Percentiles rank a stretch among this genome's conserved stretches.
Evolutionary conservation across 108 stramenopile genomes (phyloP).

Genomic region (Ochromonas danica): DNA sequence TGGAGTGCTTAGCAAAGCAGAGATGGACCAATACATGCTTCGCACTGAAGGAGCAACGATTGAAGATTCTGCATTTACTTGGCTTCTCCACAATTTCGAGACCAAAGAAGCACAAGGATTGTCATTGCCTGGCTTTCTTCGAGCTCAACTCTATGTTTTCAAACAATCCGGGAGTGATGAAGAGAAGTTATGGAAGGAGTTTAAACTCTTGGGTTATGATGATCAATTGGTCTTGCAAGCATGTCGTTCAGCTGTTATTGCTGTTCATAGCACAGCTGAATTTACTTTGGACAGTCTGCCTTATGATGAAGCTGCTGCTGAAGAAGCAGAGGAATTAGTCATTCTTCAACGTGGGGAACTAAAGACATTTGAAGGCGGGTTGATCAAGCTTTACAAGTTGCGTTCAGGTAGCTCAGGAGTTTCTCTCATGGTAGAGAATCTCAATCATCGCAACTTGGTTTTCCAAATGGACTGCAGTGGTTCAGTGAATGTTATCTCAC

Average conservation of each 20-base stretch:
- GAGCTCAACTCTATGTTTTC: conserved; percentile 10
- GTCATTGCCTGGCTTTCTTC: neutral
- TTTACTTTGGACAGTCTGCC: conserved; percentile 29
- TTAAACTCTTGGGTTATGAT: conserved; percentile 38
- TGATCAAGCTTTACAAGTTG: conserved; percentile 38
- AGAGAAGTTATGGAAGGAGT: conserved; percentile 5
- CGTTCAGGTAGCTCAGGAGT: conserved; percentile 34
- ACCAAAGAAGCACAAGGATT: neutral
- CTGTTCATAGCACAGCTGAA: conserved; percentile 28
- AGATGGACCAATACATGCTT: conserved; percentile 24
- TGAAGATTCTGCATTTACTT: neutral
- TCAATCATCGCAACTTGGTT: neutral
- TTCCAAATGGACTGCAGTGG: conserved; percentile 37
- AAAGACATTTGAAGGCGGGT: conserved; percentile 33
- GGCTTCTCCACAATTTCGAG: conserved; percentile 10
- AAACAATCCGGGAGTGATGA: neutral
- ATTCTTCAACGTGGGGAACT: conserved; percentile 28
- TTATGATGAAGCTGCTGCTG: conserved; percentile 1
- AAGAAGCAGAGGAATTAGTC: conserved; percentile 40
- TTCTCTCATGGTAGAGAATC: conserved; percentile 34
- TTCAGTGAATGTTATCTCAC: conserved; percentile 40
- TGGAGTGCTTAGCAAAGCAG: neutral
- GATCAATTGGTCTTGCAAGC: conserved; percentile 19
- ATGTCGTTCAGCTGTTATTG: conserved; percentile 32
- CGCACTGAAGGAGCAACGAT: conserved; percentile 8